These are phyloP conservation scores for Lactifluus subvellereus DNA, from an alignment of 768 basidiomycete species.

Conservation along the genomic window DNA sequence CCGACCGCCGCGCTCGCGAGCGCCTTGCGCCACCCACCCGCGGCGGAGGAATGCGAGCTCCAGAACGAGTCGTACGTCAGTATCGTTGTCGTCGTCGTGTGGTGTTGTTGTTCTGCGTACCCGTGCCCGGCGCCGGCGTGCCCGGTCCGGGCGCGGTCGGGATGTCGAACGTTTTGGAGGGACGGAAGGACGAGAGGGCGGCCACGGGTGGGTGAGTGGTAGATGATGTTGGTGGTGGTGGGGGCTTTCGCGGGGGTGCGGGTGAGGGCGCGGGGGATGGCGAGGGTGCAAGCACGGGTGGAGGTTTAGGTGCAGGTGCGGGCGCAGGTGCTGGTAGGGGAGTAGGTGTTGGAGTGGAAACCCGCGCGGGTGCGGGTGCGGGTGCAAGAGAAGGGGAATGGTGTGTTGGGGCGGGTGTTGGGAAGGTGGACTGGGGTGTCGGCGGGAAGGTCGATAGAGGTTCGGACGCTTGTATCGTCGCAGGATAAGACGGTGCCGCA, in stretches of 20 bases:
- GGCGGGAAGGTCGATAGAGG: constrained; percentile 9
- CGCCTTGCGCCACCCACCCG: constrained; percentile 18
- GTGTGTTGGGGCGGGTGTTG: constrained; percentile 1
- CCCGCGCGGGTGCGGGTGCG: background rate
- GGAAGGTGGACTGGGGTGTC: background rate
- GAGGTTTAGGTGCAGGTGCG: background rate
- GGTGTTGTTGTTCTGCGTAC: background rate
- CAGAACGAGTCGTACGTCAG: constrained; percentile 26
- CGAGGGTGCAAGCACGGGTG: background rate
- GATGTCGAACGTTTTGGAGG: constrained; percentile 22
- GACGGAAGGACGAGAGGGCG: background rate
- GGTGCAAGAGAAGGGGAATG: background rate
- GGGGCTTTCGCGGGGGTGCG: background rate
- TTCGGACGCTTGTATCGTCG: background rate
- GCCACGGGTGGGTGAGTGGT: background rate
- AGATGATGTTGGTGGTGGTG: background rate
- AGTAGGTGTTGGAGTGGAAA: background rate
- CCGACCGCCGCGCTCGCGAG: background rate
- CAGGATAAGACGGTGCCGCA: background rate
- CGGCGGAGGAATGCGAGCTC: constrained; percentile 19
- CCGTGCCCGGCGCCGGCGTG: background rate
- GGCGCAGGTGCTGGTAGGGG: background rate
- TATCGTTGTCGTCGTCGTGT: constrained; percentile 5
- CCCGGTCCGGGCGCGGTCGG: constrained; percentile 17
- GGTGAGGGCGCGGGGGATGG: background rate